phyloP scores from a whole-genome alignment of 139 green algal genomes.

The Picochlorum sp. region DNA sequence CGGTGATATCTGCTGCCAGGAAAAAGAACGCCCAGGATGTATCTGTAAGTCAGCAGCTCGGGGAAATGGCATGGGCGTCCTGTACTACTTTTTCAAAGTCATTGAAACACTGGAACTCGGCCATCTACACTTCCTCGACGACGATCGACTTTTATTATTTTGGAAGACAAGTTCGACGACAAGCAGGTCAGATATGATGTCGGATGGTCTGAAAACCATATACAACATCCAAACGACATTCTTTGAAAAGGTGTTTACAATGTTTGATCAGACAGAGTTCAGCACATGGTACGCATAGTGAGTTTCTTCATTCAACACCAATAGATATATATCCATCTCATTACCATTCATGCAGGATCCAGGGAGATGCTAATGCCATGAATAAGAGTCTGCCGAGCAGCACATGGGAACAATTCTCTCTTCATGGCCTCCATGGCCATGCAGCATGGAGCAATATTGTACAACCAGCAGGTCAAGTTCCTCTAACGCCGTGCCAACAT shows the following conservation, averaged over 20 bases:
- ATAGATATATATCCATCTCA: no score
- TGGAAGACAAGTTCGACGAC: not conserved
- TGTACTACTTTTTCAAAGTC: slow-evolving; percentile 12
- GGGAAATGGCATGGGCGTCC: not conserved
- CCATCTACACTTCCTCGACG: not conserved
- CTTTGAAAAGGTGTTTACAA: slow-evolving; percentile 1
- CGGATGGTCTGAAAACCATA: not conserved
- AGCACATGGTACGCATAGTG: no score
- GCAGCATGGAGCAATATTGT: not conserved
- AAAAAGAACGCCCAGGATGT: not conserved
- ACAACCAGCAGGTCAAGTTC: not conserved
- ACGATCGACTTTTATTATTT: not conserved
- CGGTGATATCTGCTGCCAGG: not conserved
- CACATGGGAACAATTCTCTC: slow-evolving; percentile 16
- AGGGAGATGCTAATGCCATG: no score
- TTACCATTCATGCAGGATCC: no score
- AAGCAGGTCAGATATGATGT: slow-evolving; percentile 3
- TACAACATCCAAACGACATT: slow-evolving; percentile 2
- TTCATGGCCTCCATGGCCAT: slow-evolving; percentile 3
- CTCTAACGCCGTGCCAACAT: slow-evolving; percentile 10
- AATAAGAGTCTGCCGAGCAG: not conserved
- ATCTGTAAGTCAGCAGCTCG: not conserved
- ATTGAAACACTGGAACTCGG: not conserved
- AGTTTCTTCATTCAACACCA: no score
- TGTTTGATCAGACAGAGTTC: not conserved